Percentiles rank a stretch among this genome's conserved stretches.
These are phyloP conservation scores for Colletotrichum tropicale DNA, from an alignment of 2,329 filamentous ascomycete species.

Conservation along the genomic window DNA sequence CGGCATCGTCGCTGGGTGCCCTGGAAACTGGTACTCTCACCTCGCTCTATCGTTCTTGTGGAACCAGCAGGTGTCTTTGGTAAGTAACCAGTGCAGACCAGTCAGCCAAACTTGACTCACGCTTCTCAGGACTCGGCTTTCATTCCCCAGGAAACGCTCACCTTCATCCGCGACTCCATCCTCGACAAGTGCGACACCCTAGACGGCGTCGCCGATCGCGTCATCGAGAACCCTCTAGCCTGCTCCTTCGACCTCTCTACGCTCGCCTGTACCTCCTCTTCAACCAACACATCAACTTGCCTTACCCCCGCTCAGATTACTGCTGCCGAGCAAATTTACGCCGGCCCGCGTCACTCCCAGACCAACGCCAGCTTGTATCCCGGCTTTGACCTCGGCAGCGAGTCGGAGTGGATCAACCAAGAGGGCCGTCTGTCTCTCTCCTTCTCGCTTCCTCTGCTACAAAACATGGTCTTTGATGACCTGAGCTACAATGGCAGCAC, in stretches of 20 bases:
- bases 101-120: background rate
- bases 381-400: background rate
- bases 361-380: background rate
- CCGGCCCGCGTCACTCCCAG: background rate
- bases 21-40: conserved; percentile 12
- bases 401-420: conserved; percentile 1
- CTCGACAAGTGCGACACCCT: background rate
- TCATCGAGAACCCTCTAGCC: conserved; percentile 1
- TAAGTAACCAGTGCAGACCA: background rate
- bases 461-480: conserved; percentile 11
- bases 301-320: background rate
- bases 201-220: background rate
- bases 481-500: background rate
- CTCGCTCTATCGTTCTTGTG: background rate
- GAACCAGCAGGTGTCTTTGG: background rate
- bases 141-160: background rate
- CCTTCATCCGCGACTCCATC: background rate
- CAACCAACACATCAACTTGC: background rate
- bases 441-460: conserved; percentile 6
- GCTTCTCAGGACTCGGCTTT: background rate
- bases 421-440: background rate
- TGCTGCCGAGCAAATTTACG: background rate
- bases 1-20: background rate
- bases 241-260: background rate
- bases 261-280: background rate